A percentile compares a stretch with the other conserved stretches of the same genome.
Evolutionary conservation across 2,329 filamentous ascomycete species (phyloP).

Genomic region (Xylaria digitata): DNA sequence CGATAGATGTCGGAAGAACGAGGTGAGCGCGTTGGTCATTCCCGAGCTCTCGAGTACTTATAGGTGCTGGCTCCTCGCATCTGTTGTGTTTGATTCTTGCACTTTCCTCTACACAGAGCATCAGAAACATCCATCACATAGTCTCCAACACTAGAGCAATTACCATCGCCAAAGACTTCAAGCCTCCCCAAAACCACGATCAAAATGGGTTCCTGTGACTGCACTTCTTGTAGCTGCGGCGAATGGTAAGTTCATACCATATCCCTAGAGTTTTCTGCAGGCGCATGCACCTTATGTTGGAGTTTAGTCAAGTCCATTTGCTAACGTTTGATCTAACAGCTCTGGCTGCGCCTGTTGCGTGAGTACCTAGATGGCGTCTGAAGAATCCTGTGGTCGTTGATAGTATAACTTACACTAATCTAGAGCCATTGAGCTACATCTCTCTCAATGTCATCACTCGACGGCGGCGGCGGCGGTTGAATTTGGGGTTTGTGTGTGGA

Average conservation of each 20-base stretch:
- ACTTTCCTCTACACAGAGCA: background rate
- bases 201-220: slow-evolving; percentile 34
- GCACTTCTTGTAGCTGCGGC: slow-evolving; percentile 25
- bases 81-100: background rate
- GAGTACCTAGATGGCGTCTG: background rate
- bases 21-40: no score
- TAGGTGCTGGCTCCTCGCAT: background rate
- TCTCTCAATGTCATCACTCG: background rate
- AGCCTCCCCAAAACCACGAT: background rate
- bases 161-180: background rate
- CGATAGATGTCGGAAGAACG: background rate
- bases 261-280: background rate
- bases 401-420: slow-evolving; percentile 3
- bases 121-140: background rate
- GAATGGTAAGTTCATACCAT: slow-evolving; percentile 26
- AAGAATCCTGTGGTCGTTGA: background rate
- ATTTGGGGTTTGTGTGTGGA: background rate
- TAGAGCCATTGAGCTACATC: slow-evolving; percentile 26
- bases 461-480: background rate
- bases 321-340: slow-evolving; percentile 22
- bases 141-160: background rate
- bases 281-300: no score
- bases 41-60: background rate
- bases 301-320: background rate
- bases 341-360: slow-evolving; percentile 34